Conservation (phyloP, 495 filamentous ascomycete genomes). For the Penicillium ucsense region DNA sequence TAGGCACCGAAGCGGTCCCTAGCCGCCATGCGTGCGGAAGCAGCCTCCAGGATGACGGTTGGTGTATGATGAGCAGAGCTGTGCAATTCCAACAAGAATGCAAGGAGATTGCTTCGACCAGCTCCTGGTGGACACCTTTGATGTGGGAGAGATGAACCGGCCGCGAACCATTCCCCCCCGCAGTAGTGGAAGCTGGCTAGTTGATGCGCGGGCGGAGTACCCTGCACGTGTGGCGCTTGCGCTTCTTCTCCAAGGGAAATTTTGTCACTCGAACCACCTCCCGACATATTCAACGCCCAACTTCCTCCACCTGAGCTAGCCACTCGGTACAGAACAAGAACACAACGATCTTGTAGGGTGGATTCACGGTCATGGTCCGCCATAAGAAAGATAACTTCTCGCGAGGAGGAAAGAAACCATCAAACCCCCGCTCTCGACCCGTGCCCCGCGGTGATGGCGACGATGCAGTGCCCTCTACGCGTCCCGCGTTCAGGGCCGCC, state of each 20-base stretch:
- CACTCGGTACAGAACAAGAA: no score
- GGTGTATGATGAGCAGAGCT: constrained; percentile 5
- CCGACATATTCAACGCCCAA: no score
- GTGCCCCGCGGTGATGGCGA: constrained; percentile 34
- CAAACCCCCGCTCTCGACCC: constrained; percentile 39
- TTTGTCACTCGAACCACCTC: constrained; percentile 2
- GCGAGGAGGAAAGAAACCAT: constrained; percentile 56
- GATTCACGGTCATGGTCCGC: constrained; percentile 55
- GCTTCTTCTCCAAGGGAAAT: constrained; percentile 7
- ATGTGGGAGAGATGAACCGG: constrained; percentile 1
- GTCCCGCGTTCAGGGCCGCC: constrained; percentile 75
- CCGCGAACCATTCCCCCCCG: constrained; percentile 7
- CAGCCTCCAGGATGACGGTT: constrained; percentile 68
- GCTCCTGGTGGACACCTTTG: neutral
- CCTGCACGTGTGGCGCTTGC: constrained; percentile 24
- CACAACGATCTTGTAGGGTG: neutral
- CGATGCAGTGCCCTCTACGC: constrained; percentile 22
- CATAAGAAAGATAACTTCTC: constrained; percentile 88
- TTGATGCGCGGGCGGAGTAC: constrained; percentile 17
- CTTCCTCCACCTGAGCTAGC: no score
- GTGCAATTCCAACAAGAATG: neutral
- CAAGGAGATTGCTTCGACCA: no score
- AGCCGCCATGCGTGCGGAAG: constrained; percentile 88
- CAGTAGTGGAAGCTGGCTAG: constrained; percentile 1
- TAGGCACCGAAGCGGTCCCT: constrained; percentile 88